phyloP scores from a whole-genome alignment of 2,329 filamentous ascomycete species.

The Pseudofabraea citricarpa region DNA sequence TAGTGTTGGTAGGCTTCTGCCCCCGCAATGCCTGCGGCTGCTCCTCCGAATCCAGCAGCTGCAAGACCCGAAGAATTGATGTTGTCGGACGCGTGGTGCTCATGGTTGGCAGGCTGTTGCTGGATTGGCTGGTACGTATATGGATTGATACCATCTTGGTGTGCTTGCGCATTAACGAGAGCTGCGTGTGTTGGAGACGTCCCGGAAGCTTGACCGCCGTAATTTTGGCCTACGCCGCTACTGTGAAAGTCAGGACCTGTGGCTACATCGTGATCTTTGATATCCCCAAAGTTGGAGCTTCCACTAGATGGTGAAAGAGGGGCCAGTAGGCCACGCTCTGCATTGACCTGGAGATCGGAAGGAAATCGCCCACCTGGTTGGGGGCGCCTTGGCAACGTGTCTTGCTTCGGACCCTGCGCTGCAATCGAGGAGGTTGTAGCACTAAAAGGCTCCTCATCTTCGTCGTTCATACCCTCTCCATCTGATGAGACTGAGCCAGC shows the following conservation, averaged over 20 bases:
- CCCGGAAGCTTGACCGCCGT: conserved; percentile 29
- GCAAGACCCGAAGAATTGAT: neutral
- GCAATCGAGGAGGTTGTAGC: conserved; percentile 52
- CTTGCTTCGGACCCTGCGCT: conserved; percentile 43
- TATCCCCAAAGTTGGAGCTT: conserved; percentile 56
- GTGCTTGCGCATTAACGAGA: conserved; percentile 44
- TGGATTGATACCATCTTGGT: conserved; percentile 52
- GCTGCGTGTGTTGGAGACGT: conserved; percentile 46
- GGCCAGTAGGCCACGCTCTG: conserved; percentile 72
- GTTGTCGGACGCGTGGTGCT: neutral
- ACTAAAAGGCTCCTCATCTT: conserved; percentile 61
- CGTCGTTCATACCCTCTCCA: conserved; percentile 74
- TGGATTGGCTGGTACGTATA: conserved; percentile 38
- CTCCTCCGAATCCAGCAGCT: conserved; percentile 17
- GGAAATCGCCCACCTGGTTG: conserved; percentile 95
- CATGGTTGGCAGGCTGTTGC: conserved; percentile 3
- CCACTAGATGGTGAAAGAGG: conserved; percentile 77
- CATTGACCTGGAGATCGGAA: conserved; percentile 83
- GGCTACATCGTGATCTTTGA: conserved; percentile 53
- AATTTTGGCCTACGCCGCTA: conserved; percentile 18
- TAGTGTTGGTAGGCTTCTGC: conserved; percentile 15
- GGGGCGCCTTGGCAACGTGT: conserved; percentile 59
- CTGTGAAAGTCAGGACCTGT: conserved; percentile 39
- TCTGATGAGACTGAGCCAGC: conserved; percentile 62
- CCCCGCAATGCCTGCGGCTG: conserved; percentile 13